Evolutionary conservation across 306 rosid genomes (phyloP), one percentile per base, ranked within the genome.

Genomic region (Trichosanthes cucumerina): DNA sequence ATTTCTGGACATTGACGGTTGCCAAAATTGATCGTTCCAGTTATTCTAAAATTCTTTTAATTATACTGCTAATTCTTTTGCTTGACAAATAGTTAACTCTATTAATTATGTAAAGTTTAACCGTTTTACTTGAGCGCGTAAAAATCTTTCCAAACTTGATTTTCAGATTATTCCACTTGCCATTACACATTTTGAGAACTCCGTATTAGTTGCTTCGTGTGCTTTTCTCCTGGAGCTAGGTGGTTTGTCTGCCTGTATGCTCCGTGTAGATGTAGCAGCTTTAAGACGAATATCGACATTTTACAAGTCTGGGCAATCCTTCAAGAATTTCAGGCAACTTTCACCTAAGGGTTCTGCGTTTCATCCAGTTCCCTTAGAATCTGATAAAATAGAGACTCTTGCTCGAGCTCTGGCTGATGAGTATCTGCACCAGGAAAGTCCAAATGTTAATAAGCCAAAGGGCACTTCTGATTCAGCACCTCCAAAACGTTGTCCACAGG

Each of bases 321-420:
- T 85, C 80, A 92, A 91, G 77, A 89, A 86, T 81, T 82, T 83
- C n/a, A 80, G 86, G 88, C 90, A 90, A 79, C 79, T 86, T 80
- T 89, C 90, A 28, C 86, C 89, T 2, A 90, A 81, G 83, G 90
- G 89, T 38, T 91, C 96, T 80, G 86, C 88, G 59, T 90, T 90
- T 82, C 96, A 87, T 86, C 85, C 93, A 75, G 83, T 81, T 71
- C 85, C 96, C 78, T 88, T 43, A 76, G 97, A 87, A 84, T 86
- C 88, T 78, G 96, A 92, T 83, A 78, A 86, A 72, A 80, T 84
- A 33, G 93, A 88, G 68, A 84, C 96, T 83, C 96, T 92, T 33
- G 97, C 98, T 81, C 91, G 88, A 81, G 95, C 96, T 82, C 81
- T 94, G 64, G 96, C 98, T 16, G 95, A 94, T 82, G 93, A 94